phyloP scores from a whole-genome alignment of 352 stramenopile genomes.

The Blastocystis sp. region DNA sequence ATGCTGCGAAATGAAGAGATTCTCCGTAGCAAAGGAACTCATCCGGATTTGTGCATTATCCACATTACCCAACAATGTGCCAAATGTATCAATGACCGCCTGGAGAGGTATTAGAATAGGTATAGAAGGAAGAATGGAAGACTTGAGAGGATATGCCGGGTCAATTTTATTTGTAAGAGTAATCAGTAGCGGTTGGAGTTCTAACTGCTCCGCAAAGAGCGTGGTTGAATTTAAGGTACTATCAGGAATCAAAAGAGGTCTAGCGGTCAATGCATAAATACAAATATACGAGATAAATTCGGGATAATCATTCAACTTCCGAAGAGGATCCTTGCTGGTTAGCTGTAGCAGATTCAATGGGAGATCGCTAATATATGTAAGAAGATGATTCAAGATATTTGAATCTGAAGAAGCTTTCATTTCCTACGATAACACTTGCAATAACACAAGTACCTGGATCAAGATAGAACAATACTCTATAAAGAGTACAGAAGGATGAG shows the following conservation, averaged over 20 bases:
- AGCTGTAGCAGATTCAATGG: background rate
- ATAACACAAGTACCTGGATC: background rate
- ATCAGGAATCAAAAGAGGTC: background rate
- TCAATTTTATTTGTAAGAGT: slow-evolving; percentile 44
- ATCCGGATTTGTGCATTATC: slow-evolving; percentile 27
- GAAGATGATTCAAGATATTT: background rate
- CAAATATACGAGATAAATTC: slow-evolving; percentile 22
- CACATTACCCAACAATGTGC: background rate
- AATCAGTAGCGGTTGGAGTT: slow-evolving; percentile 1
- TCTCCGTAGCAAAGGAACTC: background rate
- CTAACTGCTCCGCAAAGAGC: slow-evolving; percentile 1
- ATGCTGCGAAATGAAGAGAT: background rate
- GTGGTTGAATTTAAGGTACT: background rate
- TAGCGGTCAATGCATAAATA: background rate
- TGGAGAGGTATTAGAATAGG: slow-evolving; percentile 7
- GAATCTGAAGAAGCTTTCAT: background rate
- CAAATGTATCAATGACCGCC: slow-evolving; percentile 16
- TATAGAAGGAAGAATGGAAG: slow-evolving; percentile 10
- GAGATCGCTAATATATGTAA: slow-evolving; percentile 16
- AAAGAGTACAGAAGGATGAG: slow-evolving; percentile 46
- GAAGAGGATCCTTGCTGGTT: background rate
- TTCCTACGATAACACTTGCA: background rate
- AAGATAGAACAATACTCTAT: slow-evolving; percentile 39
- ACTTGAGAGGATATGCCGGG: background rate
- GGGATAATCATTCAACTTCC: background rate